Percentiles rank a stretch among this genome's conserved stretches.
phyloP scores from a whole-genome alignment of 768 basidiomycete species.

The Termitomyces sp. region DNA sequence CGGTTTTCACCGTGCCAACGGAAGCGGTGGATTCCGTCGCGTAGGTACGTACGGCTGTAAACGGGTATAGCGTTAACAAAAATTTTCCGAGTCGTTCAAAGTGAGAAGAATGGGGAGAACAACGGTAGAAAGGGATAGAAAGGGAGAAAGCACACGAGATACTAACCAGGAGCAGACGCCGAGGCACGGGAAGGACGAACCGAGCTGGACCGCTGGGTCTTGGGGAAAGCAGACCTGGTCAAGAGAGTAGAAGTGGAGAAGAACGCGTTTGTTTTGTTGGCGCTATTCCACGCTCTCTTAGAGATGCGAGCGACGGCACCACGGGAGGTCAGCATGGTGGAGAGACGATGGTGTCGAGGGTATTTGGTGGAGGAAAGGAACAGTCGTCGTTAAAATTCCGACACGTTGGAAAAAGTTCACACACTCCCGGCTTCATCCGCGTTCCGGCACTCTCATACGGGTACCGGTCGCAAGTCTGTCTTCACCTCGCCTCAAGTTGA shows the following conservation, averaged over 20 bases:
- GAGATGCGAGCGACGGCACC: conserved; percentile 85
- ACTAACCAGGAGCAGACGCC: conserved; percentile 51
- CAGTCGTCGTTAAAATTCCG: conserved; percentile 28
- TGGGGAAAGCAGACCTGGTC: conserved; percentile 49
- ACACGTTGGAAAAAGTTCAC: conserved; percentile 45
- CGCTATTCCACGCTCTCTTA: conserved; percentile 74
- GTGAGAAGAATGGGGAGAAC: conserved; percentile 4
- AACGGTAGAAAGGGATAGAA: neutral
- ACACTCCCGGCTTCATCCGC: conserved; percentile 48
- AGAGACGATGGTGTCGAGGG: conserved; percentile 24
- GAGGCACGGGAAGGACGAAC: conserved; percentile 48
- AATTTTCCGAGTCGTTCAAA: neutral
- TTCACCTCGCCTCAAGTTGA: too few species aligned
- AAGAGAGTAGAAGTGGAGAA: conserved; percentile 71
- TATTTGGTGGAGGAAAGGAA: conserved; percentile 22
- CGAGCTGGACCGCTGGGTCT: conserved; percentile 37
- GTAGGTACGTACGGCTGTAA: conserved; percentile 68
- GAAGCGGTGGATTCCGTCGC: conserved; percentile 82
- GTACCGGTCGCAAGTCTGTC: too few species aligned
- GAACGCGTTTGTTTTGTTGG: conserved; percentile 74
- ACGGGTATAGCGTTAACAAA: conserved; percentile 11
- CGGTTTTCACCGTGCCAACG: conserved; percentile 88
- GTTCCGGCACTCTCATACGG: too few species aligned
- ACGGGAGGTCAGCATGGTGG: conserved; percentile 82
- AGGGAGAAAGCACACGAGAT: conserved; percentile 8